Conservation (phyloP, 1,139 yeast species). For the Debaryomyces psychrophilus region DNA sequence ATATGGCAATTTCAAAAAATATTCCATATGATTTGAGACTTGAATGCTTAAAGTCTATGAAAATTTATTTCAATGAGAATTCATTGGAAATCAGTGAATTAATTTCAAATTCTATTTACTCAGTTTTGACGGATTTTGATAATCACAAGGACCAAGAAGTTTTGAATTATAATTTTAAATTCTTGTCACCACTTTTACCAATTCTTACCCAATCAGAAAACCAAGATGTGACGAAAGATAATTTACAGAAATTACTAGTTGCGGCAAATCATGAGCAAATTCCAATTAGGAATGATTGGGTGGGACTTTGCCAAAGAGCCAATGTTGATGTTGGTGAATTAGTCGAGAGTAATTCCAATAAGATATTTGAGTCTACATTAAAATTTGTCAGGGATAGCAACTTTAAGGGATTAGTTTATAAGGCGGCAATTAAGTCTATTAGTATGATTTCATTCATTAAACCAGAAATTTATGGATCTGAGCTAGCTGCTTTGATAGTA, state of each 20-base stretch:
- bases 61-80: slow-evolving; percentile 21
- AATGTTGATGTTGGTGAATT: slow-evolving; percentile 66
- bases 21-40: slow-evolving; percentile 38
- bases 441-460: slow-evolving; percentile 72
- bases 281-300: slow-evolving; percentile 69
- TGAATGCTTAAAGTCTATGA: slow-evolving; percentile 32
- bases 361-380: slow-evolving; percentile 33
- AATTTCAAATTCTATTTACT: slow-evolving; percentile 22
- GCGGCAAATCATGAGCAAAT: slow-evolving; percentile 54
- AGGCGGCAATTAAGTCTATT: slow-evolving; percentile 58
- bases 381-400: slow-evolving; percentile 2
- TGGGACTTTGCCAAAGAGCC: slow-evolving; percentile 67
- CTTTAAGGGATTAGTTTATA: slow-evolving; percentile 22
- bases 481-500: slow-evolving; percentile 44
- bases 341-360: slow-evolving; percentile 42
- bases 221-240: slow-evolving; percentile 26
- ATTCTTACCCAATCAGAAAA: slow-evolving; percentile 44
- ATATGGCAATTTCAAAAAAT: slow-evolving; percentile 40
- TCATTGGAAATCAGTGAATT: slow-evolving; percentile 22
- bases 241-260: slow-evolving; percentile 50
- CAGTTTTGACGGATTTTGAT: slow-evolving; percentile 20
- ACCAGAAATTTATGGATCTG: slow-evolving; percentile 61
- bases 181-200: slow-evolving; percentile 47
- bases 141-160: slow-evolving; percentile 23
- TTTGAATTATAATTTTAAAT: slow-evolving; percentile 23